Percentiles rank a stretch among this genome's conserved stretches.
These are phyloP conservation scores for Populus nigra DNA, from an alignment of 345 rosid genomes.

Conservation along the genomic window DNA sequence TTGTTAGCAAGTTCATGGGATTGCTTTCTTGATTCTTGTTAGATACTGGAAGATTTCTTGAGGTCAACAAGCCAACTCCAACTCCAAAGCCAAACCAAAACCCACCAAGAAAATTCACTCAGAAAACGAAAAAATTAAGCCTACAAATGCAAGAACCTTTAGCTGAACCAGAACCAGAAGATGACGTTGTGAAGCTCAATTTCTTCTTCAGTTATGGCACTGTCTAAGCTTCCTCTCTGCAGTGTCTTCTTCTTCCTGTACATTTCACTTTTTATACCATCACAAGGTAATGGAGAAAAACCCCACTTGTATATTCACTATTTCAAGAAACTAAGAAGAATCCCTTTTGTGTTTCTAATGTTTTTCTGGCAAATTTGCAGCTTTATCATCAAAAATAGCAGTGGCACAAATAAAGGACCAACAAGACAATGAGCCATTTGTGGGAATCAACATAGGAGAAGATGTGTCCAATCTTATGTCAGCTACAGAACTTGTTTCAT, in stretches of 20 bases:
- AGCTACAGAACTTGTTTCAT: slow-evolving; percentile 51
- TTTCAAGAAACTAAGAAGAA: neutral
- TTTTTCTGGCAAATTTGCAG: slow-evolving; percentile 16
- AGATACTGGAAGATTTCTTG: slow-evolving; percentile 2
- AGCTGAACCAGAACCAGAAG: slow-evolving; percentile 47
- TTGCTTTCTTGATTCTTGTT: neutral
- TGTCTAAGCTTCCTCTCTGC: slow-evolving; percentile 36
- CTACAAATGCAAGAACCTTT: slow-evolving; percentile 57
- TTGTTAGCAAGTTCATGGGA: slow-evolving; percentile 7
- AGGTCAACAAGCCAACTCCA: slow-evolving; percentile 18
- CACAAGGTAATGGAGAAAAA: slow-evolving; percentile 19
- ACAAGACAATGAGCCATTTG: slow-evolving; percentile 62
- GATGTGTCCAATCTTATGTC: slow-evolving; percentile 61
- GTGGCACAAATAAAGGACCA: slow-evolving; percentile 28
- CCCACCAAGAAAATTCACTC: slow-evolving; percentile 7
- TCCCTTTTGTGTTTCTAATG: neutral
- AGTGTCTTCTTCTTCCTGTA: slow-evolving; percentile 22
- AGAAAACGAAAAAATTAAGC: neutral
- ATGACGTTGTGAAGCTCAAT: slow-evolving; percentile 35
- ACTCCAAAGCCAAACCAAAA: slow-evolving; percentile 8
- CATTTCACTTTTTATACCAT: slow-evolving; percentile 17
- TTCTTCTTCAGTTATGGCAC: slow-evolving; percentile 59
- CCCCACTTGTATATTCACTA: neutral
- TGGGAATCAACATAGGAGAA: slow-evolving; percentile 81
- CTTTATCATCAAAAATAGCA: slow-evolving; percentile 23